Base-by-base conservation (phyloP, 495 filamentous ascomycete genomes). In the Penicillium canescens region DNA sequence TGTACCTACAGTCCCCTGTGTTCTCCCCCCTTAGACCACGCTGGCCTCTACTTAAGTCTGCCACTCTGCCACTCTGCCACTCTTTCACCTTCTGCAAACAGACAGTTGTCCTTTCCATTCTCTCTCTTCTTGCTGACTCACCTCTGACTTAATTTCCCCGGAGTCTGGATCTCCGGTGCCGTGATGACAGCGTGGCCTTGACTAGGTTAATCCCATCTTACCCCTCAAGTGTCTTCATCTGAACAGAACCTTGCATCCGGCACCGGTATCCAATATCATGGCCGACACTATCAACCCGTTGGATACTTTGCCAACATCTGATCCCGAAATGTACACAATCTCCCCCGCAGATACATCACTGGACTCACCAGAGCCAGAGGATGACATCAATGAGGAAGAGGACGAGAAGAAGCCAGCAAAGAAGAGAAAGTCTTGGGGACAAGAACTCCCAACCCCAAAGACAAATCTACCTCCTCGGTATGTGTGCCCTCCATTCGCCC, bases 341-440 rank as follows among this genome's bases (percentile, higher is more conserved):
- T 80, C 77, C 28, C 72, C 78, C n/a, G 73, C 76, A 16, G 78
- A 79, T 52, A 79, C 78, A 5, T 76, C 75, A 3, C 51, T 78
- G 26, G 59, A 65, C 24, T 54, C 64, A 6, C 64, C 64, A 1
- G 64, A 56, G 23, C 61, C 64, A 13, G 56, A 62, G 10, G 43
- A 57, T 23, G 42, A 62, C 42, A 54, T 64, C 12, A 69, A 70
- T 33, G 60, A 64, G 23, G 66, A 71, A 28, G 64, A 67, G 0
- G 46, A 42, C 4, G 79, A 76, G 60, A 91, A 88, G 80, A 95
- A 90, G 78, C 84, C 86, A 2, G 72, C 79, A 37, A 98, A 97
- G 86, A 98, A 98, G 82, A 81, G 94, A 70, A 98, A 98, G 79
- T 96, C 93, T 53, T 98, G 94, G 94, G 94, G 94, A 59, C 94